Percentiles rank a stretch among this genome's conserved stretches.
These are phyloP conservation scores for Laguncularia racemosa DNA, from an alignment of 345 rosid species.

Conservation along the genomic window DNA sequence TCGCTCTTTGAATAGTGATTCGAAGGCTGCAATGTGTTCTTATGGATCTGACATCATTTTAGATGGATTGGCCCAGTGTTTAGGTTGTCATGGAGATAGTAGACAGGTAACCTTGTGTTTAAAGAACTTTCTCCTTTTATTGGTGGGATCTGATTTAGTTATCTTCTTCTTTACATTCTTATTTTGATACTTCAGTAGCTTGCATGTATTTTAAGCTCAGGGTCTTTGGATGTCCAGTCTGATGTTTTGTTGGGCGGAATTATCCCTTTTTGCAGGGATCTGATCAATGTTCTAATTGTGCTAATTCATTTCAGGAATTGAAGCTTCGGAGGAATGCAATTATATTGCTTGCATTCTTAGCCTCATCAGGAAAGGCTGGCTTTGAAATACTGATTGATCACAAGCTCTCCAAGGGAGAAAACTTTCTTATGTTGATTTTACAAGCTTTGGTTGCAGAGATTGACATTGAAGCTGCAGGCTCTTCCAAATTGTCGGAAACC, in stretches of 20 bases:
- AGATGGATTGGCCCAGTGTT: constrained; percentile 68
- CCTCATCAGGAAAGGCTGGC: constrained; percentile 71
- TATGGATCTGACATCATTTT: constrained; percentile 35
- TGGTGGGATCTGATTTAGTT: no score
- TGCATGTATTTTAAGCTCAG: no score
- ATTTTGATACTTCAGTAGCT: no score
- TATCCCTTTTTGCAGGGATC: no score
- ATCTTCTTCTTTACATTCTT: no score
- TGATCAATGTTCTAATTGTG: no score
- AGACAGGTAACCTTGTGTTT: constrained; percentile 23
- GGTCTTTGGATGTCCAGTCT: no score
- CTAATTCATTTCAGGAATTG: constrained; percentile 48
- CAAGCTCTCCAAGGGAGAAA: constrained; percentile 41
- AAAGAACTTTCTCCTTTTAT: no score
- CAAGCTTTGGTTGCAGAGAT: constrained; percentile 61
- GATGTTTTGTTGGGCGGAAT: no score
- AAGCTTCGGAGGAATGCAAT: constrained; percentile 59
- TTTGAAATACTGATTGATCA: constrained; percentile 50
- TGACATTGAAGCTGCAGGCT: constrained; percentile 38
- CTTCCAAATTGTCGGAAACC: constrained; percentile 28
- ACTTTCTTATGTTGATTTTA: constrained; percentile 60
- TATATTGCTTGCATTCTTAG: constrained; percentile 54
- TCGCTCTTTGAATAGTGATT: constrained; percentile 23
- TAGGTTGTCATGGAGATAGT: constrained; percentile 34
- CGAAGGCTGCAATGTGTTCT: constrained; percentile 11